Evolutionary conservation across 495 filamentous ascomycete genomes (phyloP), one percentile per base, ranked within the genome.

Genomic region (Tuber calosporum): DNA sequence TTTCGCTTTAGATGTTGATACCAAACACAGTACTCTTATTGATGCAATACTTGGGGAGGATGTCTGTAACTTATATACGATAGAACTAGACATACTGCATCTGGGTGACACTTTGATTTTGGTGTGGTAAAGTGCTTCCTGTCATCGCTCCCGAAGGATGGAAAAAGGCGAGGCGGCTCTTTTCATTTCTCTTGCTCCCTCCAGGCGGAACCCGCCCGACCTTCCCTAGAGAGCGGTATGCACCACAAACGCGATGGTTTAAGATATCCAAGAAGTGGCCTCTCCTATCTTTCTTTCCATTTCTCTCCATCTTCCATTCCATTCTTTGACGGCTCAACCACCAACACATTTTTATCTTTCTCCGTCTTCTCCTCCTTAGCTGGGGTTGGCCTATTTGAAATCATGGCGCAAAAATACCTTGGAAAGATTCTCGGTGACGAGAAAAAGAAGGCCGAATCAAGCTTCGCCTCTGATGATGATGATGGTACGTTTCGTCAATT

Each of bases 381-480:
- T 70, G 68, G 53, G 69, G 70, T 78, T 77, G 71, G 67, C 7
- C 37, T 20, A 15, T 68, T 70, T 58, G 3, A 48, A 73, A 66
- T 70, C 58, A 78, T 78, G 76, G 76, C 76, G 34, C 74, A 62
- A 62, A 62, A 78, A 74, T 78, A 78, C 42, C 67, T 78, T 69
- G 75, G 75, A 39, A 73, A 70, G n/a, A 70, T 78, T 62, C 77
- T 78, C 7, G 68, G 75, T 39, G 74, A 75, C 58, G 76, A 77
- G 67, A 77, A 77, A 48, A 68, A 77, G 41, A 75, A 78, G 68
- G 70, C 75, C 67, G 70, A 62, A 62, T 34, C 76, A 42, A 62
- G 69, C 37, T 68, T 42, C 66, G 74, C 70, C 7, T 58, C 71
- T 68, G 76, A 78, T 73, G 76, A 78, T 68, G 76, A 78, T 73